Percentiles rank a stretch among this genome's conserved stretches.
These are phyloP conservation scores for Talaromyces proteolyticus DNA, from an alignment of 495 filamentous ascomycete species.

Conservation along the genomic window DNA sequence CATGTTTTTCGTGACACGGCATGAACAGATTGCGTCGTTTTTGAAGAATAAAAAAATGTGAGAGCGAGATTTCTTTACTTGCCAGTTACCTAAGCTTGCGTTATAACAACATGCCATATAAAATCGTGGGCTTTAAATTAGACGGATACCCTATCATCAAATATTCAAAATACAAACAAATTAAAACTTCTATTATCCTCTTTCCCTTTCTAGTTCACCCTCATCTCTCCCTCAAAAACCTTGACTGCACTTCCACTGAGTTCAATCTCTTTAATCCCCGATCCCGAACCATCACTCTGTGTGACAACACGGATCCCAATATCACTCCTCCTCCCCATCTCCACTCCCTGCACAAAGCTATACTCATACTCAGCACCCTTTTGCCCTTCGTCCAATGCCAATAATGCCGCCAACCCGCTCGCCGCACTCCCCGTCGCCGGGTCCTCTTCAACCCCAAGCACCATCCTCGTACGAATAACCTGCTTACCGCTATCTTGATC, in stretches of 20 bases:
- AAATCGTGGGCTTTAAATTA: conserved; percentile 2
- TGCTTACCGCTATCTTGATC: conserved; percentile 19
- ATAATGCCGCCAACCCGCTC: conserved; percentile 50
- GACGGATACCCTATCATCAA: conserved; percentile 15
- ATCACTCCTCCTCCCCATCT: conserved; percentile 68
- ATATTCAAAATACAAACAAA: not conserved
- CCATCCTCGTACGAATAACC: conserved; percentile 36
- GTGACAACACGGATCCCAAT: conserved; percentile 42
- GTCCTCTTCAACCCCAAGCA: conserved; percentile 56
- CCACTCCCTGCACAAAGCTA: conserved; percentile 64
- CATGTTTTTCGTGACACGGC: conserved; percentile 80
- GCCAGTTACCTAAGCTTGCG: too few species aligned
- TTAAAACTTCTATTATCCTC: conserved; percentile 6
- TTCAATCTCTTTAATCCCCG: conserved; percentile 39
- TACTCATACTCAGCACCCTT: conserved; percentile 26
- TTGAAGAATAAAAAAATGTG: conserved; percentile 53
- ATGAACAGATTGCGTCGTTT: conserved; percentile 78
- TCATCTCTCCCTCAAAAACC: conserved; percentile 48
- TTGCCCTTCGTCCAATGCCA: conserved; percentile 39
- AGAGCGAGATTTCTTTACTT: conserved; percentile 1
- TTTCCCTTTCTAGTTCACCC: conserved; percentile 5
- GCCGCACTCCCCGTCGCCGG: conserved; percentile 67
- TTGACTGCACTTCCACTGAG: conserved; percentile 52
- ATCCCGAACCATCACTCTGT: conserved; percentile 13
- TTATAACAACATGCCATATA: too few species aligned